These are phyloP conservation scores for Sanguinoderma infundibulare DNA, from an alignment of 1,284 basidiomycete genomes.

Conservation along the genomic window DNA sequence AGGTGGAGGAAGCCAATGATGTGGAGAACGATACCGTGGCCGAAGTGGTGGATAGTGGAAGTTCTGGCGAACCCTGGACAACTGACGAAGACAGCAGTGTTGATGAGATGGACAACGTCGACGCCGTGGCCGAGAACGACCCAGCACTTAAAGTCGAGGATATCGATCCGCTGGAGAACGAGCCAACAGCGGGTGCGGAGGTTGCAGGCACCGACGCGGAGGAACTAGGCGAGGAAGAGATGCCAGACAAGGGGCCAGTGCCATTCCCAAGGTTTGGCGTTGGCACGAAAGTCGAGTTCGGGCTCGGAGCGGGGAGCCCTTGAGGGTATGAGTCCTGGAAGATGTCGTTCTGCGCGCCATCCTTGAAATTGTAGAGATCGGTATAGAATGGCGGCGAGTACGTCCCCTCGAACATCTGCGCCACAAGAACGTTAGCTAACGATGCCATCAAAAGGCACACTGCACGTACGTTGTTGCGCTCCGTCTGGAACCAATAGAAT, in stretches of 20 bases:
- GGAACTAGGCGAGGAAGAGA: background rate
- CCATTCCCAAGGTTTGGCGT: conserved; percentile 19
- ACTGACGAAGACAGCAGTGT: background rate
- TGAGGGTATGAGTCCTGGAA: conserved; percentile 47
- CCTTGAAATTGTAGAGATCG: conserved; percentile 60
- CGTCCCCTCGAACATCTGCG: conserved; percentile 57
- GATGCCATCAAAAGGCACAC: background rate
- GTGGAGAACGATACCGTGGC: background rate
- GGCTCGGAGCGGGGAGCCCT: conserved; percentile 19
- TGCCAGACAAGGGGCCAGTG: background rate
- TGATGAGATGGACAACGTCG: conserved; percentile 6
- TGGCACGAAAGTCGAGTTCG: conserved; percentile 25
- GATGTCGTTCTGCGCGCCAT: conserved; percentile 67
- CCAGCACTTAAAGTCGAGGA: conserved; percentile 17
- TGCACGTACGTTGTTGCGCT: conserved; percentile 55
- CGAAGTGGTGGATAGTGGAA: conserved; percentile 10
- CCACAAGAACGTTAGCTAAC: background rate
- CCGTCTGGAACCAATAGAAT: conserved; percentile 67
- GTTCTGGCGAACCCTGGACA: background rate
- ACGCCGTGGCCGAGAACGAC: conserved; percentile 7
- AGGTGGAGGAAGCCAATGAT: background rate
- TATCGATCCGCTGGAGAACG: conserved; percentile 6
- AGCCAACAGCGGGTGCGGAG: background rate
- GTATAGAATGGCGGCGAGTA: conserved; percentile 61
- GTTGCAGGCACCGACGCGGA: conserved; percentile 1